A percentile compares a stretch with the other conserved stretches of the same genome.
Evolutionary conservation across 306 rosid species (phyloP).

Genomic region (Crotalaria pallida): DNA sequence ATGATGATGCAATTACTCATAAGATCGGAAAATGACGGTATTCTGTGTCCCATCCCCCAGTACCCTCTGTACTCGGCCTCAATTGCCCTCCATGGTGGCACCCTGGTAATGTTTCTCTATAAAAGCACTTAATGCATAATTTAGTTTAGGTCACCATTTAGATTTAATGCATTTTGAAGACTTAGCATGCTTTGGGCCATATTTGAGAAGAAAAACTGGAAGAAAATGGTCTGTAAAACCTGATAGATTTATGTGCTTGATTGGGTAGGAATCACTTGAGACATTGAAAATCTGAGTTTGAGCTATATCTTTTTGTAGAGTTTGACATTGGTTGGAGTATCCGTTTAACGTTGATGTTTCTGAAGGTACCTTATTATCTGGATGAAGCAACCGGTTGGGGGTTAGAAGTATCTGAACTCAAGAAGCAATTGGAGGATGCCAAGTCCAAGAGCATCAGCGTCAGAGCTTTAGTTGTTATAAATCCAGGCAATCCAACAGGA

Average conservation of each 20-base stretch:
- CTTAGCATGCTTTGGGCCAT: slow-evolving; percentile 1
- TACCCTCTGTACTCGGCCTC: slow-evolving; percentile 94
- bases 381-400: slow-evolving; percentile 92
- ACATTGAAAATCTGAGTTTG: background rate
- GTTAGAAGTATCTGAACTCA: slow-evolving; percentile 57
- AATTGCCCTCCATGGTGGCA: slow-evolving; percentile 87
- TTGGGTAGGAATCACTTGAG: background rate
- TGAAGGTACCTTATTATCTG: slow-evolving; percentile 85
- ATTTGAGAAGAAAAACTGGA: slow-evolving; percentile 14
- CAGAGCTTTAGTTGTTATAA: slow-evolving; percentile 91
- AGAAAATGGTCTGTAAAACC: background rate
- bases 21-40: slow-evolving; percentile 73
- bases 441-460: slow-evolving; percentile 74
- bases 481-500: slow-evolving; percentile 98
- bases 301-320: background rate
- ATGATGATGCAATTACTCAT: slow-evolving; percentile 82
- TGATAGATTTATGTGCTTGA: background rate
- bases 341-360: slow-evolving; percentile 4
- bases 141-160: background rate
- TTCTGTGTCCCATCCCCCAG: slow-evolving; percentile 91
- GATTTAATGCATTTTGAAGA: background rate
- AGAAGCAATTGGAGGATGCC: slow-evolving; percentile 70
- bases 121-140: background rate
- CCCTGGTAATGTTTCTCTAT: slow-evolving; percentile 45
- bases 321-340: slow-evolving; percentile 6